These are phyloP conservation scores for Neopestalotiopsis clavispora DNA, from an alignment of 2,329 filamentous ascomycete genomes.

Conservation along the genomic window DNA sequence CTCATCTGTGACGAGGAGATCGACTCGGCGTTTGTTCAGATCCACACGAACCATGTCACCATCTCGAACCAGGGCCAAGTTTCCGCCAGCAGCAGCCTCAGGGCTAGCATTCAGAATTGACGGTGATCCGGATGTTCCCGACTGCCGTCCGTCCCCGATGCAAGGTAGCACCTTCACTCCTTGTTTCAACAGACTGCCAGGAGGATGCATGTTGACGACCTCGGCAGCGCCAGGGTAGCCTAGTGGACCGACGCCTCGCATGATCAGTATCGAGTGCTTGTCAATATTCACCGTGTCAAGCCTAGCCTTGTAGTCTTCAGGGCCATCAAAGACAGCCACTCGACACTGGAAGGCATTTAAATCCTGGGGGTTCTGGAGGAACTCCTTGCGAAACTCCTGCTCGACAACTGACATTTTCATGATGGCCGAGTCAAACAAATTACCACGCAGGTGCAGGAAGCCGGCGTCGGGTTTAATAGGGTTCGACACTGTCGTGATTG, in stretches of 20 bases:
- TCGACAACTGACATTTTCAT: constrained; percentile 59
- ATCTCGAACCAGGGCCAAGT: constrained; percentile 53
- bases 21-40: constrained; percentile 51
- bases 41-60: constrained; percentile 57
- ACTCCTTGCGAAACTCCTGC: constrained; percentile 47
- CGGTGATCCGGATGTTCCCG: constrained; percentile 58
- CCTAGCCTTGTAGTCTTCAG: constrained; percentile 50
- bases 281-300: constrained; percentile 48
- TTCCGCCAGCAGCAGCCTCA: constrained; percentile 59
- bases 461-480: constrained; percentile 56
- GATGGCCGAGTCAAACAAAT: constrained; percentile 54
- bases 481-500: constrained; percentile 48
- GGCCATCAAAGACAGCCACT: constrained; percentile 55
- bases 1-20: constrained; percentile 47
- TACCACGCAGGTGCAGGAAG: constrained; percentile 54
- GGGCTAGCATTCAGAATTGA: constrained; percentile 61
- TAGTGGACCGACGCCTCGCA: constrained; percentile 53
- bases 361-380: constrained; percentile 49
- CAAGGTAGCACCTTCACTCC: constrained; percentile 53
- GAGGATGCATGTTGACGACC: constrained; percentile 49
- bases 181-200: constrained; percentile 36
- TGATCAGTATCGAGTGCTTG: constrained; percentile 49
- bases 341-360: constrained; percentile 52
- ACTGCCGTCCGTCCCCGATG: constrained; percentile 60
- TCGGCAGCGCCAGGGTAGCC: constrained; percentile 56